Evolutionary conservation across 202 grass and related monocot species (phyloP).

Genomic region (Brachypodium distachyon): DNA sequence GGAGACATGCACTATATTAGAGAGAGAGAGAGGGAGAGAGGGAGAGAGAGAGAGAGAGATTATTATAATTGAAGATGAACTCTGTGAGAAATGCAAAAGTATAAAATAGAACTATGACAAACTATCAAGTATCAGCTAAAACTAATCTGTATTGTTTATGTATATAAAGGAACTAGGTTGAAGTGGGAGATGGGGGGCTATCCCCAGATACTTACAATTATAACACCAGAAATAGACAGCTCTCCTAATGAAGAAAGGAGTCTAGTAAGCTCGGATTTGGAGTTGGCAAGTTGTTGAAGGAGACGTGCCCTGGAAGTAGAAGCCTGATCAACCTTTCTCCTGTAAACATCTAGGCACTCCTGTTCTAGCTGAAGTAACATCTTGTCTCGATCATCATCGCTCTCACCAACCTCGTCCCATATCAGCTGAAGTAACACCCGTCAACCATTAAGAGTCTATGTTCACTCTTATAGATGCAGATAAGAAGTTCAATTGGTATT

Average conservation of each 20-base stretch:
- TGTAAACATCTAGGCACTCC: conserved; percentile 91
- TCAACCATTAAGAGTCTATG: background rate
- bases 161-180: background rate
- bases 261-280: conserved; percentile 58
- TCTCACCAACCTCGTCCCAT: conserved; percentile 97
- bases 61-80: background rate
- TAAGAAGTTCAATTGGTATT: background rate
- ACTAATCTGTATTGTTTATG: background rate
- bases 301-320: conserved; percentile 54
- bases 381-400: conserved; percentile 80
- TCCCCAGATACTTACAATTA: conserved; percentile 45
- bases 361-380: conserved; percentile 90
- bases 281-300: conserved; percentile 72
- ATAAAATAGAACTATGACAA: background rate
- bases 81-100: background rate
- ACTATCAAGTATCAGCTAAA: background rate
- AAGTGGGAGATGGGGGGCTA: background rate
- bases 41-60: background rate
- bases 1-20: background rate
- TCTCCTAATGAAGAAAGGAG: conserved; percentile 75
- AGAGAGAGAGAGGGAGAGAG: background rate
- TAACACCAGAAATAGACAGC: conserved; percentile 56
- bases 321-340: conserved; percentile 87
- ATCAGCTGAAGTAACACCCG: conserved; percentile 59
- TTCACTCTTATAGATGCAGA: background rate